A percentile compares a stretch with the other conserved stretches of the same genome.
Conservation (phyloP, 352 stramenopile species). For the Phytophthora tentaculata region DNA sequence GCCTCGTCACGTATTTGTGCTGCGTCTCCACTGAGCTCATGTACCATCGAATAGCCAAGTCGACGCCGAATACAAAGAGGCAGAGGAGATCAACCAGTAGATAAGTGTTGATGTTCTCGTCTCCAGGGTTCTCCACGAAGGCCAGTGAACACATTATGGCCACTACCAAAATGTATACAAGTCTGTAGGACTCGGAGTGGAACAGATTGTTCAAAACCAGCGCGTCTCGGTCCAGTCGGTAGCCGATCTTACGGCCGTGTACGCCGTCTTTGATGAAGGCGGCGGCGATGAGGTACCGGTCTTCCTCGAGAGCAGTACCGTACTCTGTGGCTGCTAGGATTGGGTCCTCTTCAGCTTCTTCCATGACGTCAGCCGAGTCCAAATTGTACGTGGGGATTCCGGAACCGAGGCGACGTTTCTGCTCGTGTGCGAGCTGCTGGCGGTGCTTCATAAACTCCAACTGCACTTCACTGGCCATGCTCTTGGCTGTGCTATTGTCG, state of each 20-base stretch:
- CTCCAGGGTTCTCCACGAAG: constrained; percentile 66
- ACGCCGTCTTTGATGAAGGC: constrained; percentile 85
- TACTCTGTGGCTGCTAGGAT: constrained; percentile 40
- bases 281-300: constrained; percentile 79
- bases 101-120: constrained; percentile 58
- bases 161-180: constrained; percentile 77
- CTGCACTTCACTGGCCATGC: constrained; percentile 85
- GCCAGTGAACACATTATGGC: constrained; percentile 66
- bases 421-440: constrained; percentile 48
- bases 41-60: constrained; percentile 79
- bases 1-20: constrained; percentile 73
- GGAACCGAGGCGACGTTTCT: constrained; percentile 43
- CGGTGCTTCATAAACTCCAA: constrained; percentile 71
- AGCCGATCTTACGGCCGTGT: constrained; percentile 86
- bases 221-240: constrained; percentile 72
- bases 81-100: constrained; percentile 71
- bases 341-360: constrained; percentile 34
- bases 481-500: constrained; percentile 82
- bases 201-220: constrained; percentile 77
- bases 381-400: constrained; percentile 50
- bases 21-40: constrained; percentile 87
- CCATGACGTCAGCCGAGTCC: constrained; percentile 13
- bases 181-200: constrained; percentile 73
- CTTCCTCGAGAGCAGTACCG: constrained; percentile 47
- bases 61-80: constrained; percentile 62